These are phyloP conservation scores for Pythium oligandrum DNA, from an alignment of 352 stramenopile genomes.

Conservation along the genomic window DNA sequence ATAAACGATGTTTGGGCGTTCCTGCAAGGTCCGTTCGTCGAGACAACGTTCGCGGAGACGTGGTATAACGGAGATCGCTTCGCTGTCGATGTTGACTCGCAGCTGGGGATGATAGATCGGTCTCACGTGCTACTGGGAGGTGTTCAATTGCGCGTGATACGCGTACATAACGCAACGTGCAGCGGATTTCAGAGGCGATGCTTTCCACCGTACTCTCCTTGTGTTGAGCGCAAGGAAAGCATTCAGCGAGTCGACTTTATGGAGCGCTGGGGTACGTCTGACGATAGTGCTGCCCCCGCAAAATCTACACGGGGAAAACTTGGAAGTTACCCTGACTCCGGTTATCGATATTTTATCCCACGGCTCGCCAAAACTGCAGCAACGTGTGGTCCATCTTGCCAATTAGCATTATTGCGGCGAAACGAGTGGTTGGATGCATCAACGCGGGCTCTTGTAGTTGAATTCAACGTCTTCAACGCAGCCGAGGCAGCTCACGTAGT, in stretches of 20 bases:
- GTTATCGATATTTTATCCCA: constrained; percentile 19
- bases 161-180: constrained; percentile 27
- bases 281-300: constrained; percentile 1
- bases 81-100: constrained; percentile 34
- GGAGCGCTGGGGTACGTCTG: constrained; percentile 29
- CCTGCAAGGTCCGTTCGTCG: constrained; percentile 32
- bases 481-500: constrained; percentile 41
- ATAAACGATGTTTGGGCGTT: constrained; percentile 55
- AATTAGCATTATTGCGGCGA: constrained; percentile 28
- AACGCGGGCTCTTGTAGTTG: constrained; percentile 39
- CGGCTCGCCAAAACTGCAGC: constrained; percentile 5
- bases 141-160: constrained; percentile 44
- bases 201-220: constrained; percentile 30
- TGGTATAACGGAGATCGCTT: constrained; percentile 64
- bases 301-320: constrained; percentile 27
- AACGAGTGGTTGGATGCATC: constrained; percentile 47
- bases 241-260: constrained; percentile 15
- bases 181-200: constrained; percentile 12
- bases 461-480: constrained; percentile 68
- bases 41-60: constrained; percentile 36
- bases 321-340: constrained; percentile 27
- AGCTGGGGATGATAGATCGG: constrained; percentile 42
- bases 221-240: constrained; percentile 17
- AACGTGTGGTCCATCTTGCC: constrained; percentile 30
- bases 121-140: constrained; percentile 55